Evolutionary conservation across 1,139 yeast genomes (phyloP).

Genomic region (Candida pseudoviswanathii): DNA sequence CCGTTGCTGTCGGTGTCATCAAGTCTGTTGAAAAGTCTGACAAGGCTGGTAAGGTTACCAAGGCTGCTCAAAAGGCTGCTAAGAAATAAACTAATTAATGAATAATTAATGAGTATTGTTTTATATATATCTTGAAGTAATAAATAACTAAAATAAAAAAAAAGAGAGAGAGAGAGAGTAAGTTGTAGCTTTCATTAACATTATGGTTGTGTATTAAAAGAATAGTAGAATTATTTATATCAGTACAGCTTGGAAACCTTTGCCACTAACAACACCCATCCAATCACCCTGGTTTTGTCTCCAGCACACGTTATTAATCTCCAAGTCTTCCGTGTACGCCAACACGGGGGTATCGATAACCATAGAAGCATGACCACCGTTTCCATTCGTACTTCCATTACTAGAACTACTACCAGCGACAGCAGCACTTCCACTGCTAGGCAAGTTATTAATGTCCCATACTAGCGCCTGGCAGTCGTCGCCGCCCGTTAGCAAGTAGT

Average conservation of each 20-base stretch:
- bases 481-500: conserved; percentile 71
- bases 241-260: conserved; percentile 75
- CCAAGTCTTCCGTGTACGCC: conserved; percentile 63
- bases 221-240: conserved; percentile 18
- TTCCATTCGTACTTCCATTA: conserved; percentile 6
- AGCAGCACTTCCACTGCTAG: conserved; percentile 12
- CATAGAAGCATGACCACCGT: conserved; percentile 15
- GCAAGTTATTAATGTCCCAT: conserved; percentile 66
- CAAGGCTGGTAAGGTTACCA: conserved; percentile 98
- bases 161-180: background rate
- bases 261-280: conserved; percentile 82
- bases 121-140: background rate
- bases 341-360: conserved; percentile 47
- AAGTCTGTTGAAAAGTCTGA: conserved; percentile 95
- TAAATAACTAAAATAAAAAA: background rate
- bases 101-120: background rate
- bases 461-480: conserved; percentile 90
- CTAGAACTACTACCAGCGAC: conserved; percentile 15
- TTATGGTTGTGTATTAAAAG: background rate
- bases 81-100: conserved; percentile 69
- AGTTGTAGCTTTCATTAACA: background rate
- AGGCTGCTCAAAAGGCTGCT: conserved; percentile 98
- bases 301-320: conserved; percentile 82
- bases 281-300: conserved; percentile 64
- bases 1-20: conserved; percentile 99